Percentiles rank a stretch among this genome's conserved stretches.
Evolutionary conservation across 305 asterid species (phyloP).

Genomic region (Fraxinus sp.): DNA sequence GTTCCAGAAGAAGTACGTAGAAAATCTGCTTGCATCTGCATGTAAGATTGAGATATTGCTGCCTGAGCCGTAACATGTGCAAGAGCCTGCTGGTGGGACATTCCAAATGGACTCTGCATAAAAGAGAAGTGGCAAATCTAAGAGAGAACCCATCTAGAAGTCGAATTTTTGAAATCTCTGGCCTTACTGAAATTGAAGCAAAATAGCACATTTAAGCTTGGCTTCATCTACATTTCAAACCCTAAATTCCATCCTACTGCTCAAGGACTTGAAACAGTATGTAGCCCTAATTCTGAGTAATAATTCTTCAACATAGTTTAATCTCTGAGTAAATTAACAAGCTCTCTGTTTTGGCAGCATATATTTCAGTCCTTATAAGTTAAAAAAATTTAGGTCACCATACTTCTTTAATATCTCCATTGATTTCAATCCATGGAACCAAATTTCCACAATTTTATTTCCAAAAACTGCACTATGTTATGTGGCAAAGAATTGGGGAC

Average conservation of each 20-base stretch:
- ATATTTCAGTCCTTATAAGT: not conserved
- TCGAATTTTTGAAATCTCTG: not conserved
- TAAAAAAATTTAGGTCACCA: not conserved
- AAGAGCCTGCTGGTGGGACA: slow-evolving; percentile 94
- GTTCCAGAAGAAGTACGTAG: slow-evolving; percentile 38
- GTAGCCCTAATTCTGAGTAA: not conserved
- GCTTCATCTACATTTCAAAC: not conserved
- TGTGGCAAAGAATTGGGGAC: not conserved
- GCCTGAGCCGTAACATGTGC: slow-evolving; percentile 99
- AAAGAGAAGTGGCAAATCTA: slow-evolving; percentile 5
- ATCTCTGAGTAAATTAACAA: not conserved
- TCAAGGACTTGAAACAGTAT: not conserved
- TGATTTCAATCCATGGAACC: not conserved
- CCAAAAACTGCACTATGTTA: not conserved
- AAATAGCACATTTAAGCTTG: not conserved
- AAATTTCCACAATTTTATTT: not conserved
- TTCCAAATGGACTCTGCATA: slow-evolving; percentile 91
- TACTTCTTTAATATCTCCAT: not conserved
- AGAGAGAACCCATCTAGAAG: not conserved
- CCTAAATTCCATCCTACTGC: not conserved
- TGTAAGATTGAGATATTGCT: slow-evolving; percentile 56
- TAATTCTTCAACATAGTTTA: not conserved
- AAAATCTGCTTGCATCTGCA: slow-evolving; percentile 55
- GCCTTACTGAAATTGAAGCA: not conserved
- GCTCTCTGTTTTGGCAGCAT: not conserved